phyloP scores from a whole-genome alignment of 2,329 filamentous ascomycete species.

The Pestalotiopsis sp. region DNA sequence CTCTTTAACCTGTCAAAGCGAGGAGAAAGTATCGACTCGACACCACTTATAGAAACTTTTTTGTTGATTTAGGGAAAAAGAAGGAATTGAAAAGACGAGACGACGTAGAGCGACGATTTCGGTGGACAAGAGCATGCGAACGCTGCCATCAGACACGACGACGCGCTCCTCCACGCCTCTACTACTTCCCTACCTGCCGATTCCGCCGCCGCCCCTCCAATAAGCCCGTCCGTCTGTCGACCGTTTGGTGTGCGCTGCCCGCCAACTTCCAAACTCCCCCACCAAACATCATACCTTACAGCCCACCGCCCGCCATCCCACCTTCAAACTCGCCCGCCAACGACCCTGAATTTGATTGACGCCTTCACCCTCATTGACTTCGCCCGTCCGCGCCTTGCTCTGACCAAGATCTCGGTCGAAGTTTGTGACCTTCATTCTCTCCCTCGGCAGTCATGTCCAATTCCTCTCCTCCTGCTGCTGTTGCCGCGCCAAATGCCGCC shows the following conservation, averaged over 20 bases:
- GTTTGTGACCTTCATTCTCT: neutral
- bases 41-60: neutral
- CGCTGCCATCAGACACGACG: neutral
- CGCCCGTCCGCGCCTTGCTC: neutral
- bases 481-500: conserved; percentile 11
- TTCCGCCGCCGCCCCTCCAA: conserved; percentile 10
- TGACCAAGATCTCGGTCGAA: neutral
- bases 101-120: neutral
- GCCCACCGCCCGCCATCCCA: conserved; percentile 8
- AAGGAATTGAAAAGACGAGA: neutral
- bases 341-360: conserved; percentile 3
- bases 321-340: neutral
- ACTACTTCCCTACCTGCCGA: conserved; percentile 7
- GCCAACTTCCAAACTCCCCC: neutral
- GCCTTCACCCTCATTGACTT: conserved; percentile 3
- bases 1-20: conserved; percentile 3
- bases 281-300: conserved; percentile 8
- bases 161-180: conserved; percentile 1
- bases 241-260: neutral
- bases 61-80: neutral
- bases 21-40: neutral
- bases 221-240: conserved; percentile 4
- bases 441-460: conserved; percentile 11
- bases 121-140: conserved; percentile 7
- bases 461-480: conserved; percentile 9